Base-by-base conservation (phyloP, 768 basidiomycete species). In the Gymnopilus dilepis region DNA sequence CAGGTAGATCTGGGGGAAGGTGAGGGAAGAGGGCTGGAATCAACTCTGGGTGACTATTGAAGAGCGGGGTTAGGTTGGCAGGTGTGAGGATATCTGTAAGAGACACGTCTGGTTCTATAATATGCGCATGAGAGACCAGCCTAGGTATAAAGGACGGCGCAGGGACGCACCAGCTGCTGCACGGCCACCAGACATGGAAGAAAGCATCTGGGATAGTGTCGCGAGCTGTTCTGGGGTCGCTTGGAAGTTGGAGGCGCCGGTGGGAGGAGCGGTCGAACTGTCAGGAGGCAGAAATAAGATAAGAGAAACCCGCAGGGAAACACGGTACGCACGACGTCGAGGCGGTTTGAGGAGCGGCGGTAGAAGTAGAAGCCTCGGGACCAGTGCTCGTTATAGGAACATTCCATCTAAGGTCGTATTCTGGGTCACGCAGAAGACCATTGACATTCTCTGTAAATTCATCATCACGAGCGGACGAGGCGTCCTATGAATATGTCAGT, bases 21-120 rank as follows among this genome's bases (percentile, higher is more conserved):
- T 94, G 87, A 2, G 94, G 92, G 71, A 91, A 91, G 62, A 96
- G 79, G 2, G 89, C 74, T 3, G 83, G 75, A 52, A 92, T 80
- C 41, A 96, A 80, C 45, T 85, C 83, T 0, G 92, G 92, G 68
- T 89, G 87, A 33, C 81, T 80, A 7, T 78, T 74, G 73, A 96
- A 90, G 8, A 97, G 78, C 6, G 91, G 88, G 12, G 81, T 76
- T 56, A 96, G 79, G 74, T 90, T 89, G 43, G 87, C 75, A 6
- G 90, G 84, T 34, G 92, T 89, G 62, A 94, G 80, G 67, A 95
- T 82, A 74, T 96, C 89, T 41, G 84, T 81, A 62, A 95, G 79
- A 56, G 91, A 82, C 59, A 90, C 57, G 58, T 94, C 88, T 83
- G 67, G 33, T 59, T 51, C 53, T 42, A 19, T 51, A 45, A 26